Conservation (phyloP, 2,329 filamentous ascomycete genomes). For the Clonostachys rosea region DNA sequence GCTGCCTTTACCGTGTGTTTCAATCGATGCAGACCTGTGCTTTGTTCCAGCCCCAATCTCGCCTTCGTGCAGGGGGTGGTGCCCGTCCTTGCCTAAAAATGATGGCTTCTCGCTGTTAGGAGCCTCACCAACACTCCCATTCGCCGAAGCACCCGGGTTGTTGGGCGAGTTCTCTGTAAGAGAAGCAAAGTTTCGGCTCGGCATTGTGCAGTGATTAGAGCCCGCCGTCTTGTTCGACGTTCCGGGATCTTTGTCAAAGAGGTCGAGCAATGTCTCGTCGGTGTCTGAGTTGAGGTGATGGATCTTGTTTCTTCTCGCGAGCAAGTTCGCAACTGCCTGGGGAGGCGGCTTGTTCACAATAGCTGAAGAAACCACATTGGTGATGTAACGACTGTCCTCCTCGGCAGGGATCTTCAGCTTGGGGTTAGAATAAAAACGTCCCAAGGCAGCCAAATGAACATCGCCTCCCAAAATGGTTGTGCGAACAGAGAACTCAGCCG, state of each 20-base stretch:
- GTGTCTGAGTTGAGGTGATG: constrained; percentile 68
- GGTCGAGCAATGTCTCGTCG: constrained; percentile 88
- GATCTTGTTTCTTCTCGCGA: constrained; percentile 85
- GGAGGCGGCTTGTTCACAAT: constrained; percentile 95
- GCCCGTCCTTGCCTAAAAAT: constrained; percentile 54
- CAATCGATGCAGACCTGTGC: constrained; percentile 64
- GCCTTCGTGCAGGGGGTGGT: constrained; percentile 68
- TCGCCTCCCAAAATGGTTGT: constrained; percentile 92
- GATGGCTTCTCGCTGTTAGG: constrained; percentile 8
- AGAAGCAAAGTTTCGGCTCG: constrained; percentile 89
- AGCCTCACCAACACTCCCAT: background rate
- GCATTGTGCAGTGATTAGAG: constrained; percentile 83
- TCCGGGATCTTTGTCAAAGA: constrained; percentile 89
- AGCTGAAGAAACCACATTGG: constrained; percentile 87
- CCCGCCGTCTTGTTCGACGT: constrained; percentile 65
- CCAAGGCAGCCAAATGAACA: constrained; percentile 86
- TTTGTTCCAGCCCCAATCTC: constrained; percentile 74
- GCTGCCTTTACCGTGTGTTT: constrained; percentile 49
- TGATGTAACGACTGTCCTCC: constrained; percentile 89
- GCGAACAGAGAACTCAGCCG: constrained; percentile 81
- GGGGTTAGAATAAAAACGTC: constrained; percentile 91
- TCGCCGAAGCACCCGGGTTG: constrained; percentile 15
- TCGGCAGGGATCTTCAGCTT: constrained; percentile 72
- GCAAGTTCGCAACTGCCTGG: constrained; percentile 79
- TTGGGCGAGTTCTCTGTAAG: constrained; percentile 81